phyloP scores from a whole-genome alignment of 257 asterid genomes.

The Henckelia pumila region DNA sequence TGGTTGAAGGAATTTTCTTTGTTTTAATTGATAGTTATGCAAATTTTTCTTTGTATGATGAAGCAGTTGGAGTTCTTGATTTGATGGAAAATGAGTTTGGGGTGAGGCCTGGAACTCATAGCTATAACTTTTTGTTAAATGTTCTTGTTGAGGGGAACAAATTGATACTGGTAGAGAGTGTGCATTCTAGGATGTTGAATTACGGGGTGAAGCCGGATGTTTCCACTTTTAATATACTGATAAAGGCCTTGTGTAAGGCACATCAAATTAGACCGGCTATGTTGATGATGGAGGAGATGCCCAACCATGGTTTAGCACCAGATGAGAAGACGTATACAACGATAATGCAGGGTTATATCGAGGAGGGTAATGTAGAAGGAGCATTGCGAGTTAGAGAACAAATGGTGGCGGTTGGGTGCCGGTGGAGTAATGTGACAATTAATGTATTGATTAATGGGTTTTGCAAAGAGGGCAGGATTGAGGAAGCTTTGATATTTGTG shows the following conservation, averaged over 20 bases:
- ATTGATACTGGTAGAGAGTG: conserved; percentile 65
- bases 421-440: conserved; percentile 53
- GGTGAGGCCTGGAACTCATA: conserved; percentile 55
- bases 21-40: conserved; percentile 65
- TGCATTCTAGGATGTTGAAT: conserved; percentile 69
- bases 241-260: conserved; percentile 83
- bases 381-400: conserved; percentile 80
- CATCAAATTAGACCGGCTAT: conserved; percentile 93
- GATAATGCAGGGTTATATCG: conserved; percentile 85
- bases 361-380: conserved; percentile 72
- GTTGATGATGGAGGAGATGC: conserved; percentile 93
- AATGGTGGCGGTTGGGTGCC: conserved; percentile 65
- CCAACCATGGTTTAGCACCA: conserved; percentile 54
- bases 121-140: conserved; percentile 67
- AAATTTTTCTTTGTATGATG: conserved; percentile 57
- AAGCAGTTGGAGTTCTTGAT: conserved; percentile 64
- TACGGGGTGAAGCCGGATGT: conserved; percentile 60
- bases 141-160: conserved; percentile 81
- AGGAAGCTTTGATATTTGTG: conserved; percentile 66
- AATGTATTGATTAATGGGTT: conserved; percentile 81
- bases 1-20: conserved; percentile 58
- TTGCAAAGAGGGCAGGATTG: conserved; percentile 69
- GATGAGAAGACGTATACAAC: conserved; percentile 90
- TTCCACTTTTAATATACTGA: conserved; percentile 79
- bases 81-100: conserved; percentile 63